Conservation (phyloP, 331 rosid species). For the Acacia pycnantha region DNA sequence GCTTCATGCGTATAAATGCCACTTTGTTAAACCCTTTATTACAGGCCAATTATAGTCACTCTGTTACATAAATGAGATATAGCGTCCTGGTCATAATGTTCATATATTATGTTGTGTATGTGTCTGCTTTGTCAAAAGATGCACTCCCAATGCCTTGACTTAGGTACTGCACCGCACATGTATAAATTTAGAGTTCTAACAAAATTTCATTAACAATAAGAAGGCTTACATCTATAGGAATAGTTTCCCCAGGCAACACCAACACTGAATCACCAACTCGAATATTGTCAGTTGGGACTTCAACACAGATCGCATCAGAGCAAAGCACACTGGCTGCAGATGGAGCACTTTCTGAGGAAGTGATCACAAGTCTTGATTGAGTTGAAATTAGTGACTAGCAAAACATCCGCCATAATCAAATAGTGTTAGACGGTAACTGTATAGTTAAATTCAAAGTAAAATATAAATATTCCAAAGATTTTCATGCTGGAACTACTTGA, state of each 20-base stretch:
- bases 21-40: slow-evolving; percentile 13
- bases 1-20: slow-evolving; percentile 13
- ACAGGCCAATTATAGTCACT: background rate
- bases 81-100: slow-evolving; percentile 16
- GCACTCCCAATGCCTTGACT: slow-evolving; percentile 17
- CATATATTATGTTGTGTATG: background rate
- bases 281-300: slow-evolving; percentile 92
- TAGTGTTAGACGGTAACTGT: slow-evolving; percentile 27
- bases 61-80: background rate
- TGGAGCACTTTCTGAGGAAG: slow-evolving; percentile 68
- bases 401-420: slow-evolving; percentile 37
- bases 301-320: slow-evolving; percentile 73
- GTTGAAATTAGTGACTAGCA: slow-evolving; percentile 92
- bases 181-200: slow-evolving; percentile 20
- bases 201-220: slow-evolving; percentile 23
- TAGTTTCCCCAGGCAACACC: slow-evolving; percentile 96
- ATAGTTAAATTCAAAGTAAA: slow-evolving; percentile 22
- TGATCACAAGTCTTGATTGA: slow-evolving; percentile 85
- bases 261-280: slow-evolving; percentile 91
- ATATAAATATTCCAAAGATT: slow-evolving; percentile 15
- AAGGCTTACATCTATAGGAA: slow-evolving; percentile 88
- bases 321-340: slow-evolving; percentile 63
- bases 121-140: slow-evolving; percentile 17
- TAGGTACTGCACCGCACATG: background rate
- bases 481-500: background rate